Evolutionary conservation across 306 rosid genomes (phyloP).

Genomic region (Trifolium fragiferum): DNA sequence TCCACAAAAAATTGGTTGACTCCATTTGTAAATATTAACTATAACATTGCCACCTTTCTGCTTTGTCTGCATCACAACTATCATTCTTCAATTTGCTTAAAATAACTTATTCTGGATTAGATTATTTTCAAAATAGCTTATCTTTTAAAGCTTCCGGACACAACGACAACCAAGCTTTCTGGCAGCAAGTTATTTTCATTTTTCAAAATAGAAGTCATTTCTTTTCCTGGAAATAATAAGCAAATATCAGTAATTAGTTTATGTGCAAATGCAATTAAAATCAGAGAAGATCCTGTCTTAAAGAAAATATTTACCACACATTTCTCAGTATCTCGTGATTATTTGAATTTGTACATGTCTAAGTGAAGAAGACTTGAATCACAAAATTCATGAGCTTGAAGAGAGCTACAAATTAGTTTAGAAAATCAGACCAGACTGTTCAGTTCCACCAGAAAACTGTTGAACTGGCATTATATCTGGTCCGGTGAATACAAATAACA

Average conservation of each 20-base stretch:
- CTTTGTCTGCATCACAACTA: conserved; percentile 23
- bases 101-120: not conserved
- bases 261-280: conserved; percentile 23
- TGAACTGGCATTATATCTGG: conserved; percentile 6
- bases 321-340: conserved; percentile 17
- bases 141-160: not conserved
- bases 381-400: conserved; percentile 16
- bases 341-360: conserved; percentile 8
- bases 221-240: not conserved
- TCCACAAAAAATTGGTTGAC: conserved; percentile 21
- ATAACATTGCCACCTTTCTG: conserved; percentile 6
- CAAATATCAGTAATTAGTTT: conserved; percentile 11
- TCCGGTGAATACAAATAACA: conserved; percentile 12
- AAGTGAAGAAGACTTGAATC: not conserved
- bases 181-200: not conserved
- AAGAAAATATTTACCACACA: conserved; percentile 27
- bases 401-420: conserved; percentile 19
- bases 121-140: conserved; percentile 11
- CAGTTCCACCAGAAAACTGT: conserved; percentile 5
- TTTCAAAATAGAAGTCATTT: not conserved
- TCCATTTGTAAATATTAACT: conserved; percentile 21
- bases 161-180: too few species aligned
- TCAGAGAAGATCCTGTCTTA: not conserved
- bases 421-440: conserved; percentile 10
- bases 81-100: conserved; percentile 28